Percentiles rank a stretch among this genome's conserved stretches.
Evolutionary conservation across 805 yeast genomes (phyloP).

Genomic region (Starmerella cellae): DNA sequence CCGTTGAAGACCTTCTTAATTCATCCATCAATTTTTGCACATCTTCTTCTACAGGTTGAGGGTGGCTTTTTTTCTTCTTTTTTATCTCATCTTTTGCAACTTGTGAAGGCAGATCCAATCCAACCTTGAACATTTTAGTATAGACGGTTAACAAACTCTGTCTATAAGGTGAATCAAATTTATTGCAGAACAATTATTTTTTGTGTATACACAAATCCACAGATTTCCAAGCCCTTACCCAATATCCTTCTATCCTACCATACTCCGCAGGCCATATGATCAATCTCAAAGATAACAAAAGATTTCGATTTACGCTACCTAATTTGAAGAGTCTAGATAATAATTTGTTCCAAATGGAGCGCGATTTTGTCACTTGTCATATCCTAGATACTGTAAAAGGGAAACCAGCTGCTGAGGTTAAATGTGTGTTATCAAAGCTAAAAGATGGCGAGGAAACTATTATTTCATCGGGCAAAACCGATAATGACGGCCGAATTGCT

Average conservation of each 20-base stretch:
- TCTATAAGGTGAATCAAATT: too few relatives aligned
- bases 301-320: too few relatives aligned
- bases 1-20: slow-evolving; percentile 2
- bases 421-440: slow-evolving; percentile 36
- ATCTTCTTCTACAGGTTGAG: slow-evolving; percentile 1
- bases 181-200: too few relatives aligned
- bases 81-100: slow-evolving; percentile 10
- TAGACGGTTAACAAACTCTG: too few relatives aligned
- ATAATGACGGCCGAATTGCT: slow-evolving; percentile 66
- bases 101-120: slow-evolving; percentile 13
- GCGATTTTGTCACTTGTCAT: slow-evolving; percentile 73
- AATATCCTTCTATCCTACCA: too few relatives aligned
- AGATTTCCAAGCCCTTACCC: too few relatives aligned
- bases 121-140: slow-evolving; percentile 20
- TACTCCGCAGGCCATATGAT: too few relatives aligned
- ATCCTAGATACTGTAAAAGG: slow-evolving; percentile 76
- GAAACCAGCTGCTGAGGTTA: slow-evolving; percentile 65
- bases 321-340: too few relatives aligned
- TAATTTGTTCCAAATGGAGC: slow-evolving; percentile 22
- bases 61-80: slow-evolving; percentile 6
- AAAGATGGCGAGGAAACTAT: slow-evolving; percentile 25
- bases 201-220: too few relatives aligned
- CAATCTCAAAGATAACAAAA: too few relatives aligned
- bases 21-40: slow-evolving; percentile 15
- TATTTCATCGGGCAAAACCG: slow-evolving; percentile 59